These are phyloP conservation scores for Pyrus bretschneideri DNA, from an alignment of 306 rosid species.

Conservation along the genomic window DNA sequence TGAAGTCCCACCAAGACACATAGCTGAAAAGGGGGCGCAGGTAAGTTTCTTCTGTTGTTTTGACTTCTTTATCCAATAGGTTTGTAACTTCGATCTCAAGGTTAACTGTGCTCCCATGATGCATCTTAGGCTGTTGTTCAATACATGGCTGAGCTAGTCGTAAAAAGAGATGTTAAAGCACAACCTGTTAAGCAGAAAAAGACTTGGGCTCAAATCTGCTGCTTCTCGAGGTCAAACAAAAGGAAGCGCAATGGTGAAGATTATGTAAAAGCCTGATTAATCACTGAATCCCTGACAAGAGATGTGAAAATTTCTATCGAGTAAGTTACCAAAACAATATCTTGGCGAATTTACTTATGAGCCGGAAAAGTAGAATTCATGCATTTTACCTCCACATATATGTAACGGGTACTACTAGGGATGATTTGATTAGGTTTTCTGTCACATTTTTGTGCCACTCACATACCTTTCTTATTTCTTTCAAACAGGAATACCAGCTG, in stretches of 20 bases:
- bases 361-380: background rate
- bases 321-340: slow-evolving; percentile 31
- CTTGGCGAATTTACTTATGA: background rate
- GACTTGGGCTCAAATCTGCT: slow-evolving; percentile 73
- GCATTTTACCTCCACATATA: background rate
- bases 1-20: slow-evolving; percentile 77
- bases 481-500: slow-evolving; percentile 31
- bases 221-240: slow-evolving; percentile 62
- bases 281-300: slow-evolving; percentile 8
- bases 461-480: background rate
- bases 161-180: slow-evolving; percentile 46
- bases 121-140: slow-evolving; percentile 79
- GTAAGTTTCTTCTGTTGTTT: slow-evolving; percentile 24
- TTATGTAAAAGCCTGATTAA: slow-evolving; percentile 46
- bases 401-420: background rate
- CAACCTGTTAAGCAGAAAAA: slow-evolving; percentile 59
- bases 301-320: slow-evolving; percentile 16
- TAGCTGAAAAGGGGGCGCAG: slow-evolving; percentile 79
- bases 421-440: background rate
- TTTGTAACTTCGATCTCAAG: background rate
- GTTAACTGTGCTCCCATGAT: slow-evolving; percentile 17
- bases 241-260: slow-evolving; percentile 56
- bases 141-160: slow-evolving; percentile 62
- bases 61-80: slow-evolving; percentile 10
- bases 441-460: slow-evolving; percentile 11